Base-by-base conservation (phyloP, 129 eudicot species). In the Apium graveolens region DNA sequence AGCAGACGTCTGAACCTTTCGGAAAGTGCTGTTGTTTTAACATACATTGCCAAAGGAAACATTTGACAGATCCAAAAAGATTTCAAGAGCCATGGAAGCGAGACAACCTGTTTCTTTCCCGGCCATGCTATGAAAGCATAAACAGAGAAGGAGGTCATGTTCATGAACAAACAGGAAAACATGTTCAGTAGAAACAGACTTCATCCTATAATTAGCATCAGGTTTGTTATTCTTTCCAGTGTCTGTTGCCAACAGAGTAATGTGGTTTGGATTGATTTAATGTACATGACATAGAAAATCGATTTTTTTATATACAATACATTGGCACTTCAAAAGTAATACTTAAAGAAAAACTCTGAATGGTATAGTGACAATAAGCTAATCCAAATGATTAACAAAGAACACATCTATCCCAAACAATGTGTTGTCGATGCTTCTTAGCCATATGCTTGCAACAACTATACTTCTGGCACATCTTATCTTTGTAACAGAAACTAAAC, bases 1-100 rank as follows among this genome's bases (percentile, higher is more conserved):
- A 16, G 39, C 78, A 27, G 83, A 81, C 72, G 41, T 82, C 75
- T 87, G 83, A 87, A 82, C 43, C 41, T 44, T 37, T 32, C 17
- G 5, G 63, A 42, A 10, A 53, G 20, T 13, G 34, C 48, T 42
- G 32, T 20, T 12, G 51, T 39, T 39, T 71, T 38, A 24, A 12
- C 27, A 2, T 20, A 39, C 75, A 24, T 21, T n/a, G 46, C 18
- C 1, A 71, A 71, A 43, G 13, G n/a, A 42, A 26, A 26, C 17
- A 29, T 43, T 73, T 44, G 77, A 44, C 71, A 42, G 53, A 24
- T 20, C 41, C 53, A 8, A 5, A 73, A 73, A 29, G 17, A 41
- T 44, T 41, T 21, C 31, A 57, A 57, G 4, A n/a, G 76, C 76
- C 21, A 41, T 72, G 76, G 20, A 24, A 72, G 43, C 6, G 31